Percentiles rank a stretch among this genome's conserved stretches.
phyloP scores from a whole-genome alignment of 345 rosid species.

The Sisymbrium altissimum region DNA sequence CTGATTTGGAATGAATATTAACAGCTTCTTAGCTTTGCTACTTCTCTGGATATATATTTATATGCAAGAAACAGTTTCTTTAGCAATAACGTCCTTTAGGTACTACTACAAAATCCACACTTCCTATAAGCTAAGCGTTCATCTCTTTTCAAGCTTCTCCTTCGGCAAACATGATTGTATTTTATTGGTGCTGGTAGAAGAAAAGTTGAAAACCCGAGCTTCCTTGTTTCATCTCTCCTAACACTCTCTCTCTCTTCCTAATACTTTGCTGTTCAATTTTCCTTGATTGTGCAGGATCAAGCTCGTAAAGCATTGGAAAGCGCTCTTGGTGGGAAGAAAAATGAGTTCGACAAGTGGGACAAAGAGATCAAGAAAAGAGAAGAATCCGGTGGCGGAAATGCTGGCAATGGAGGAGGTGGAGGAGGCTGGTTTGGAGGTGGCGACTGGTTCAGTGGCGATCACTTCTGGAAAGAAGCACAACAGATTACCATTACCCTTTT shows the following conservation, averaged over 20 bases:
- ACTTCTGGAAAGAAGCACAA: constrained; percentile 76
- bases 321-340: constrained; percentile 88
- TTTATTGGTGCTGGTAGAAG: not conserved
- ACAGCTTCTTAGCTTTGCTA: not conserved
- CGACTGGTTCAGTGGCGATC: constrained; percentile 72
- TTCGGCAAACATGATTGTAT: not conserved
- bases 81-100: not conserved
- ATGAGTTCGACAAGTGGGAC: constrained; percentile 80
- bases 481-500: constrained; percentile 61
- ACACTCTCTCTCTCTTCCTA: not conserved
- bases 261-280: too few species aligned
- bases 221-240: not conserved
- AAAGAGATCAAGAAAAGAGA: constrained; percentile 83
- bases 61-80: not conserved
- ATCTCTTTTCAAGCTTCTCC: not conserved
- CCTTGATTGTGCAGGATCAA: constrained; percentile 56
- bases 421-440: constrained; percentile 94
- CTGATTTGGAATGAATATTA: not conserved
- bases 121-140: not conserved
- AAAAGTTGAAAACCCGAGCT: not conserved
- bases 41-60: not conserved
- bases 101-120: not conserved
- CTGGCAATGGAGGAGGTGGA: constrained; percentile 61
- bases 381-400: constrained; percentile 66
- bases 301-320: constrained; percentile 83